Percentiles rank a stretch among this genome's conserved stretches.
Conservation (phyloP, 2,329 filamentous ascomycete genomes). For the Fusarium torreyae region DNA sequence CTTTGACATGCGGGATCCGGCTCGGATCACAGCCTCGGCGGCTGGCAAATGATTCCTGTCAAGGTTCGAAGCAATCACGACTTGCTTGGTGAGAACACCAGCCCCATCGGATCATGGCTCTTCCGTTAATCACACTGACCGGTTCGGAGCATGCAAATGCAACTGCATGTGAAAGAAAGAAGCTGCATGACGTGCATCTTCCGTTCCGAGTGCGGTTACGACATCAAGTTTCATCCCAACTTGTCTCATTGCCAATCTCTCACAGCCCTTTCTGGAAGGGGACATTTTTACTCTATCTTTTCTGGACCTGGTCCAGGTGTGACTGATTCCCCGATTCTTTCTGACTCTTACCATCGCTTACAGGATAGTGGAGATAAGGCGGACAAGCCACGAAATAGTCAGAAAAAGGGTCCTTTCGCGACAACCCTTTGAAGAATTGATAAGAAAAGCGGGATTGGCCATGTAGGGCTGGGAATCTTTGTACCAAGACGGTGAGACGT, state of each 20-base stretch:
- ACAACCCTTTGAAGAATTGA: not conserved
- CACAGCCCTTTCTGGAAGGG: not conserved
- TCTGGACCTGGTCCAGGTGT: constrained; percentile 4
- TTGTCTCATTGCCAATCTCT: constrained; percentile 19
- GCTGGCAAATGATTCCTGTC: constrained; percentile 11
- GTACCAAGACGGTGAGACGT: not conserved
- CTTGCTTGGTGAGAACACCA: constrained; percentile 12
- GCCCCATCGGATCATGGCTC: constrained; percentile 1
- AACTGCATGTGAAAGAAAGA: constrained; percentile 25
- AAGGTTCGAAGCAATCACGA: constrained; percentile 10
- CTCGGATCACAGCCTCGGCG: constrained; percentile 28
- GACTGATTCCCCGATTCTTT: constrained; percentile 8
- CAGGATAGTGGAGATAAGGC: constrained; percentile 3
- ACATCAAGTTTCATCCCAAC: constrained; percentile 10
- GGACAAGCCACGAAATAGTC: not conserved
- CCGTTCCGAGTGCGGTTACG: not conserved
- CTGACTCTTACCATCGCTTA: constrained; percentile 1
- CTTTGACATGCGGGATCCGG: constrained; percentile 26
- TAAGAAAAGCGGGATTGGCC: constrained; percentile 1
- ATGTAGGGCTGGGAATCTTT: constrained; percentile 18
- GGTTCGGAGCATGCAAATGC: constrained; percentile 1
- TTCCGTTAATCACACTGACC: constrained; percentile 22
- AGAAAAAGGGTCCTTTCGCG: not conserved
- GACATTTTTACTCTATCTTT: constrained; percentile 1
- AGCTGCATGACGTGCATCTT: constrained; percentile 28